Base-by-base conservation (phyloP, 2,329 filamentous ascomycete genomes). In the Sarocladiaceae sp. region DNA sequence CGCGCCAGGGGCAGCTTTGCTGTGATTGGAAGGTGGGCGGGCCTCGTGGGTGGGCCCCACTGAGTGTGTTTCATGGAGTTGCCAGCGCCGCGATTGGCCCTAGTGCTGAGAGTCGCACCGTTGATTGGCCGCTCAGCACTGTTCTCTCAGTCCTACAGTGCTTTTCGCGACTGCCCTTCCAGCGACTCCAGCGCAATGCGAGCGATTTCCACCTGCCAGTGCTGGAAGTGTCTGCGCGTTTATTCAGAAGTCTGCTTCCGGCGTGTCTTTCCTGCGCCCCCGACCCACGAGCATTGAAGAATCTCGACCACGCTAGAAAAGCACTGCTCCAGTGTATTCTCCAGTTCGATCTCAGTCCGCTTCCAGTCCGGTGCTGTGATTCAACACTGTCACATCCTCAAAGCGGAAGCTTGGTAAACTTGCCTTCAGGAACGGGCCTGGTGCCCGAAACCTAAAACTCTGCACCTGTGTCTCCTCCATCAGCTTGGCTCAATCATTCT, bases 391-490 rank as follows among this genome's bases (percentile, higher is more conserved):
- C 40, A 26, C 40, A 26, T 44, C 40, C 40, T 18, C 17, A 17
- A 48, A 4, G n/a, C 25, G 44, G 44, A 48, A 48, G 44, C 44
- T 48, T 18, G 26, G 10, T 33, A 29, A 3, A 13, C 28, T 20
- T 22, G 12, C 15, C 22, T 31, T 48, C 26, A 48, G 26, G n/a
- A 48, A 48, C 44, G 13, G 28, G 28, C 44, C 13, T 48, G 26
- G 26, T 28, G 40, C 40, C 40, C 40, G 40, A 46, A 46, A 46
- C 40, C 40, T 46, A 46, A 46, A 46, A 15, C 40, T 28, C 37
- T 42, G 8, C 37, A 42, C 37, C 37, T 42, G 23, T 20, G 37
- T 20, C 15, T 42, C 18, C 8, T 42, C 10, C 10, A 15, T 15
- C 15, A 31, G 15, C 7, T 7, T 7, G 7, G 15, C 28, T 17